phyloP scores from a whole-genome alignment of 2,329 filamentous ascomycete genomes.

The Amesomyces nigricolor region DNA sequence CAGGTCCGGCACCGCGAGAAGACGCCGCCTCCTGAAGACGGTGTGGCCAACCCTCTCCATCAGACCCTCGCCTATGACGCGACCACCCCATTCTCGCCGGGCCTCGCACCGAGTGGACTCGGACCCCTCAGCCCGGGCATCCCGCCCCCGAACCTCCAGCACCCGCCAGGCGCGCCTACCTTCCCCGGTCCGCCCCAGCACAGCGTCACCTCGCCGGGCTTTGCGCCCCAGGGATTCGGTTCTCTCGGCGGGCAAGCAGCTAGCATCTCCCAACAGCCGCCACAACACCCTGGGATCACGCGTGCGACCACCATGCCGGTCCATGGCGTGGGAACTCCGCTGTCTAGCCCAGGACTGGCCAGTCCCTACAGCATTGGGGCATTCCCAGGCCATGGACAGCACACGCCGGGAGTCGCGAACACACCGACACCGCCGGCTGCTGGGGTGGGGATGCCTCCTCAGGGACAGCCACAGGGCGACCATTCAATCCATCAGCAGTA shows the following conservation, averaged over 20 bases:
- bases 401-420: conserved; percentile 30
- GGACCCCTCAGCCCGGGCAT: conserved; percentile 38
- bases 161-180: conserved; percentile 35
- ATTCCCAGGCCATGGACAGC: conserved; percentile 42
- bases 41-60: conserved; percentile 51
- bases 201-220: conserved; percentile 35
- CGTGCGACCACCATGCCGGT: conserved; percentile 47
- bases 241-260: conserved; percentile 22
- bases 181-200: conserved; percentile 39
- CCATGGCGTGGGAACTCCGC: conserved; percentile 36
- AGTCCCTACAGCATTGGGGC: conserved; percentile 40
- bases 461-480: conserved; percentile 35
- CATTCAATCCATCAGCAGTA: conserved; percentile 63
- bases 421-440: conserved; percentile 32
- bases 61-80: conserved; percentile 53
- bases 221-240: conserved; percentile 41
- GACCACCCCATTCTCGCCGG: conserved; percentile 47
- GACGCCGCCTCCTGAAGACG: conserved; percentile 70
- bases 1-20: conserved; percentile 68
- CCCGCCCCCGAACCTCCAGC: conserved; percentile 33
- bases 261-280: conserved; percentile 15
- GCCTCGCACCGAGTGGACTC: conserved; percentile 45
- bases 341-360: conserved; percentile 37
- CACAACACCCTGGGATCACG: conserved; percentile 41
- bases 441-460: conserved; percentile 37